phyloP scores from a whole-genome alignment of 2,329 filamentous ascomycete genomes.

The Cercospora janseana region DNA sequence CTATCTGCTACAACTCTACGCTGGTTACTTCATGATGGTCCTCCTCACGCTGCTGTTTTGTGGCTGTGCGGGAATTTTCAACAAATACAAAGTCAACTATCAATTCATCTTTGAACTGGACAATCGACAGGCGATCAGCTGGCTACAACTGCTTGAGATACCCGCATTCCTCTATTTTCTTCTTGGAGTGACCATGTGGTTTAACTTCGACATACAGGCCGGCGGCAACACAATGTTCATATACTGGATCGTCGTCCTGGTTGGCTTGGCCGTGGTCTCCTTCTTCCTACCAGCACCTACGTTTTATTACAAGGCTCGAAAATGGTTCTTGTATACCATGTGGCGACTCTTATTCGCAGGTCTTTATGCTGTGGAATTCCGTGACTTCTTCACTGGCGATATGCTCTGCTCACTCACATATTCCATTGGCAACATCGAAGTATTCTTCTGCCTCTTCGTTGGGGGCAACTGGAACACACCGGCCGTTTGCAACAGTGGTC shows the following conservation, averaged over 20 bases:
- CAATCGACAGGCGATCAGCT: constrained; percentile 74
- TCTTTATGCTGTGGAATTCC: constrained; percentile 89
- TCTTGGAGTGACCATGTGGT: constrained; percentile 77
- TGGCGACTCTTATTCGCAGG: constrained; percentile 83
- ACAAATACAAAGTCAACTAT: constrained; percentile 85
- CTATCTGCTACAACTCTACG: constrained; percentile 68
- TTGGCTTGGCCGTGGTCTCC: constrained; percentile 65
- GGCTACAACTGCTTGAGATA: constrained; percentile 82
- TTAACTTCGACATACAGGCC: constrained; percentile 72
- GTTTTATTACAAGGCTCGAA: constrained; percentile 72
- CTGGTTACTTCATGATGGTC: constrained; percentile 82
- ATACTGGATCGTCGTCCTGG: constrained; percentile 81
- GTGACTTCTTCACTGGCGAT: constrained; percentile 95
- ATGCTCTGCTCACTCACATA: constrained; percentile 98
- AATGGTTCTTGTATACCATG: constrained; percentile 85
- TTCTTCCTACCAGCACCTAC: constrained; percentile 71
- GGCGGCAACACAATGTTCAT: constrained; percentile 68
- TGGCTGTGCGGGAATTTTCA: constrained; percentile 80
- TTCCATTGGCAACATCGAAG: constrained; percentile 78
- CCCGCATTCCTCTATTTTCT: constrained; percentile 77
- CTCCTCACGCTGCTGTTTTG: constrained; percentile 81
- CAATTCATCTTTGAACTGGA: constrained; percentile 89
- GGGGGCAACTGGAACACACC: constrained; percentile 68
- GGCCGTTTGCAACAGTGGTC: constrained; percentile 74
- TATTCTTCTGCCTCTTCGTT: constrained; percentile 95